A percentile compares a stretch with the other conserved stretches of the same genome.
Evolutionary conservation across 164 flowering plant species (phyloP).

Genomic region (Tetracentron sinense): DNA sequence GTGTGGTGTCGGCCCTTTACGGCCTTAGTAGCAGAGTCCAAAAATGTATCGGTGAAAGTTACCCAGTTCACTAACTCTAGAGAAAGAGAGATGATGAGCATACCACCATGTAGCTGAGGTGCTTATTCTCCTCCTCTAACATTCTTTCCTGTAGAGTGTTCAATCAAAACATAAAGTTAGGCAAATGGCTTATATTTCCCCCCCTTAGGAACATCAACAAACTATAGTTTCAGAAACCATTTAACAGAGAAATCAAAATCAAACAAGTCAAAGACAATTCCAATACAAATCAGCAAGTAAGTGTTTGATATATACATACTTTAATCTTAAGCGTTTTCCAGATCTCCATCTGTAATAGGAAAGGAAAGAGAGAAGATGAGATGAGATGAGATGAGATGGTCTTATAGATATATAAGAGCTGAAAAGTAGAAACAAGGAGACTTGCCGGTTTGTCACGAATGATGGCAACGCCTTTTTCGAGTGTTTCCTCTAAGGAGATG

Average conservation of each 20-base stretch:
- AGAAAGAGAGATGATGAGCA: neutral
- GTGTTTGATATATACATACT: slow-evolving; percentile 25
- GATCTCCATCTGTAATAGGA: slow-evolving; percentile 33
- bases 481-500: slow-evolving; percentile 52
- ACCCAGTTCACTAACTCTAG: too few species aligned
- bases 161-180: neutral
- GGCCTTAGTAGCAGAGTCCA: too few species aligned
- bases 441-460: slow-evolving; percentile 40
- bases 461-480: slow-evolving; percentile 48
- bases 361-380: neutral
- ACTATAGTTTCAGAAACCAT: neutral
- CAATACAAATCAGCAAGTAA: neutral
- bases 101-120: slow-evolving; percentile 44
- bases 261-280: neutral
- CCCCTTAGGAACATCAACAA: neutral
- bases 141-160: slow-evolving; percentile 25
- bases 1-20: too few species aligned
- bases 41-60: too few species aligned
- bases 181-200: neutral
- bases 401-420: too few species aligned
- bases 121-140: slow-evolving; percentile 59
- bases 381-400: too few species aligned
- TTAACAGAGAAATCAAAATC: neutral
- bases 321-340: slow-evolving; percentile 28
- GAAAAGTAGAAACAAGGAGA: too few species aligned